These are phyloP conservation scores for Zostera marina DNA, from an alignment of 116 monocot species.

Conservation along the genomic window DNA sequence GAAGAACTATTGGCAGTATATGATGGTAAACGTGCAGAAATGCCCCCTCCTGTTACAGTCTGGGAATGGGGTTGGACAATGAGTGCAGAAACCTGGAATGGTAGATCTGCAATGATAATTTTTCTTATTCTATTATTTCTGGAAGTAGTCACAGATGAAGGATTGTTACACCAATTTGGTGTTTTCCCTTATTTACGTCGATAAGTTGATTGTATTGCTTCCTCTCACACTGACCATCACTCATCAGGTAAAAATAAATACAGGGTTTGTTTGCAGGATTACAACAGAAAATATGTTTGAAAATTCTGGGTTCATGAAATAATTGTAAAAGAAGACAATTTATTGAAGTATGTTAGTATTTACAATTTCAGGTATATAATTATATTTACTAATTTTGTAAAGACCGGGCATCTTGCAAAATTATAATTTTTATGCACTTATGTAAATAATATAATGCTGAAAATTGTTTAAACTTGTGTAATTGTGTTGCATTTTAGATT, in stretches of 20 bases:
- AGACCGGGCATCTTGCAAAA: too few species aligned
- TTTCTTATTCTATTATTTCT: slow-evolving; percentile 57
- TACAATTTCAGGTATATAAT: too few species aligned
- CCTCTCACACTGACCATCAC: background rate
- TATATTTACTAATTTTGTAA: too few species aligned
- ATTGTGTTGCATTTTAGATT: too few species aligned
- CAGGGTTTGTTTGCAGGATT: too few species aligned
- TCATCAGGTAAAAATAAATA: too few species aligned
- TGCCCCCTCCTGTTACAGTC: slow-evolving; percentile 80
- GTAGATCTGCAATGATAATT: slow-evolving; percentile 80
- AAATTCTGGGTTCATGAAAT: background rate
- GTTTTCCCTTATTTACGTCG: slow-evolving; percentile 7
- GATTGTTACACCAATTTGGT: slow-evolving; percentile 84
- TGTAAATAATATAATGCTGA: too few species aligned
- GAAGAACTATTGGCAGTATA: slow-evolving; percentile 94
- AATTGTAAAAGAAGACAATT: too few species aligned
- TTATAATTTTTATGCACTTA: too few species aligned
- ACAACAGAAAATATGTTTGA: background rate
- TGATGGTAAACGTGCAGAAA: slow-evolving; percentile 61
- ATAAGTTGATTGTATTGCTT: background rate
- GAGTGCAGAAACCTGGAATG: slow-evolving; percentile 96
- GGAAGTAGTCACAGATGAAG: slow-evolving; percentile 71
- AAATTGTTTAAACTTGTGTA: too few species aligned
- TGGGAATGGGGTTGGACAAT: slow-evolving; percentile 99
- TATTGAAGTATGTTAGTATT: too few species aligned